Evolutionary conservation across 768 basidiomycete genomes (phyloP).

Genomic region (Clavaria fumosa): DNA sequence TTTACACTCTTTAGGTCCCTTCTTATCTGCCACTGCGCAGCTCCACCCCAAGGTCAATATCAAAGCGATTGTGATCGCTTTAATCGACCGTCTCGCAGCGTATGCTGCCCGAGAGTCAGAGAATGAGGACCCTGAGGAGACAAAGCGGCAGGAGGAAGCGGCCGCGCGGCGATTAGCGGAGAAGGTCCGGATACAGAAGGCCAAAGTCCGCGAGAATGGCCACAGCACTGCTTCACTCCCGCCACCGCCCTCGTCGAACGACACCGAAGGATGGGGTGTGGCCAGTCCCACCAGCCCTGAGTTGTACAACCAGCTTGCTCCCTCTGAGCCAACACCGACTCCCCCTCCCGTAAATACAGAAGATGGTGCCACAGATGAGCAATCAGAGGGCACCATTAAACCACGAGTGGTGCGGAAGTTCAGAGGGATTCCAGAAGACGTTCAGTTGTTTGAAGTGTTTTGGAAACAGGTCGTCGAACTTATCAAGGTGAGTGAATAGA

Average conservation of each 20-base stretch:
- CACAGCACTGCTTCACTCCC: constrained; percentile 13
- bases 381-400: constrained; percentile 35
- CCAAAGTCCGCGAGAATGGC: constrained; percentile 41
- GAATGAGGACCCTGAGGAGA: constrained; percentile 90
- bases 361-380: constrained; percentile 14
- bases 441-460: constrained; percentile 94
- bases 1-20: constrained; percentile 86
- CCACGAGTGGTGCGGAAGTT: constrained; percentile 56
- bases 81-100: constrained; percentile 90
- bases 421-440: constrained; percentile 88
- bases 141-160: constrained; percentile 84
- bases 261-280: constrained; percentile 32
- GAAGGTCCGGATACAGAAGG: constrained; percentile 64
- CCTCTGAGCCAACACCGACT: constrained; percentile 23
- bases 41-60: constrained; percentile 98
- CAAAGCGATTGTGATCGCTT: constrained; percentile 93
- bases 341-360: constrained; percentile 19
- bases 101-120: constrained; percentile 97
- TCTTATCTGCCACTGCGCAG: constrained; percentile 91
- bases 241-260: constrained; percentile 26
- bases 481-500: constrained; percentile 56
- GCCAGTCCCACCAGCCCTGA: no score
- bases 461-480: constrained; percentile 98
- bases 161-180: constrained; percentile 80
- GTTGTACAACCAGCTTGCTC: no score